These are phyloP conservation scores for Aspergillus cavernicola DNA, from an alignment of 495 filamentous ascomycete genomes.

Conservation along the genomic window DNA sequence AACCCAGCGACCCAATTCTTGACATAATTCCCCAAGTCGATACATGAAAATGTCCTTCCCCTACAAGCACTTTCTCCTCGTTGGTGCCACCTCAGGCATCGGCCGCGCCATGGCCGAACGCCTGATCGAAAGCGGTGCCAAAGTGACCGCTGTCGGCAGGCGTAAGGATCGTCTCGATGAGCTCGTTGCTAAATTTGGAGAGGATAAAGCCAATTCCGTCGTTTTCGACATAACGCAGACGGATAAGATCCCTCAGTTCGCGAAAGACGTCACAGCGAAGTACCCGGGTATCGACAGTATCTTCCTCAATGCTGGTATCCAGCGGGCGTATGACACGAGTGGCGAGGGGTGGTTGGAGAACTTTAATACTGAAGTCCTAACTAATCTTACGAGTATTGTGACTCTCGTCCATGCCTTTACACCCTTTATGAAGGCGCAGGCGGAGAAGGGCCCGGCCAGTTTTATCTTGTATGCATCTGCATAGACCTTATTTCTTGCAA, in stretches of 20 bases:
- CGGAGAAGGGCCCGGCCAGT: slow-evolving; percentile 30
- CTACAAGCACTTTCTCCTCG: slow-evolving; percentile 65
- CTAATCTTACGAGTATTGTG: slow-evolving; percentile 62
- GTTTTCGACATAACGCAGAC: slow-evolving; percentile 61
- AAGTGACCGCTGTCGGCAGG: slow-evolving; percentile 62
- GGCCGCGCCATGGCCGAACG: slow-evolving; percentile 61
- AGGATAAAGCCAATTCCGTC: slow-evolving; percentile 46
- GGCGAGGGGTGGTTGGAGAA: slow-evolving; percentile 43
- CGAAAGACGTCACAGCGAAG: slow-evolving; percentile 45
- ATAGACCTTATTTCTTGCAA: not conserved
- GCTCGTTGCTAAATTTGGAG: slow-evolving; percentile 56
- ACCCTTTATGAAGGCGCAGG: slow-evolving; percentile 52
- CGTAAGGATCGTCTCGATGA: slow-evolving; percentile 61
- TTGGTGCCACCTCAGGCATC: slow-evolving; percentile 68
- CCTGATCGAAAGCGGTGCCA: slow-evolving; percentile 55
- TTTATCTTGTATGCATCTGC: slow-evolving; percentile 32
- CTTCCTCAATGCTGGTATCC: slow-evolving; percentile 38
- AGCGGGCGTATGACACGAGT: slow-evolving; percentile 51
- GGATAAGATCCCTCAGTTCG: slow-evolving; percentile 54
- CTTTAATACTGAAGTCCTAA: slow-evolving; percentile 50
- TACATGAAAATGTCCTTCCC: slow-evolving; percentile 48
- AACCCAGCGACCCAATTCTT: no score
- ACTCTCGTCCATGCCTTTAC: slow-evolving; percentile 58
- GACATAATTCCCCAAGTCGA: not conserved
- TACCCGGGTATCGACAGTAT: slow-evolving; percentile 49